Evolutionary conservation across 345 rosid genomes (phyloP), one percentile per base, ranked within the genome.

Genomic region (Euphorbia lathyris): DNA sequence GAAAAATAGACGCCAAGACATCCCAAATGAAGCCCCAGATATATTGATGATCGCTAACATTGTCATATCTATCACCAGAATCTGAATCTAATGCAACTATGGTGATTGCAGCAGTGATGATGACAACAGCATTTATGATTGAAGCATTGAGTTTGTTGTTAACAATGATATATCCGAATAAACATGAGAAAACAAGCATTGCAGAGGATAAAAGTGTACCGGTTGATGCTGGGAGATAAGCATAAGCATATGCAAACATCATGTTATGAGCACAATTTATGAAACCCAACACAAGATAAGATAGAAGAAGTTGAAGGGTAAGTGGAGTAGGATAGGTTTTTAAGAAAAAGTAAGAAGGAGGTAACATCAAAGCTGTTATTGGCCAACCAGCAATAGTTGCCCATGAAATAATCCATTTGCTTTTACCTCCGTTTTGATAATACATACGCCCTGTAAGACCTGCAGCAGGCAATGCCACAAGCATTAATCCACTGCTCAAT

Each of bases 381-480:
- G 94, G 96, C 96, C 97, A 91, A 5, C 94, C 98, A 14, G 87
- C 94, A 4, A 89, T 92, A 0, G 96, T 84, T 14, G 81, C 88
- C 98, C 96, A 91, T 9, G 97, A 90, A 72, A 93, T 89, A 80
- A 91, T 83, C 98, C 96, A 93, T 70, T 93, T 93, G 88, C 98
- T 93, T 63, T 76, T 69, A 53, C 96, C 98, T 0, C 96, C 96
- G 40, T 93, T 85, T 5, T 86, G 68, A 75, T 66, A 90, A 72
- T 93, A 93, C 74, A 90, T 81, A 22, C 97, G 91, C 14, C 96
- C 83, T 0, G 86, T 71, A 34, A 93, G 83, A 72, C 88, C 85
- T 13, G 93, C 90, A 58, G 93, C 92, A 5, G 97, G 96, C 72
- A 93, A 93, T 0, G 97, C 96, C 42, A 79, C 80, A 16, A 89